A percentile compares a stretch with the other conserved stretches of the same genome.
Evolutionary conservation across 73 alveolate genomes (phyloP).

Genomic region (Stentor roeselii): DNA sequence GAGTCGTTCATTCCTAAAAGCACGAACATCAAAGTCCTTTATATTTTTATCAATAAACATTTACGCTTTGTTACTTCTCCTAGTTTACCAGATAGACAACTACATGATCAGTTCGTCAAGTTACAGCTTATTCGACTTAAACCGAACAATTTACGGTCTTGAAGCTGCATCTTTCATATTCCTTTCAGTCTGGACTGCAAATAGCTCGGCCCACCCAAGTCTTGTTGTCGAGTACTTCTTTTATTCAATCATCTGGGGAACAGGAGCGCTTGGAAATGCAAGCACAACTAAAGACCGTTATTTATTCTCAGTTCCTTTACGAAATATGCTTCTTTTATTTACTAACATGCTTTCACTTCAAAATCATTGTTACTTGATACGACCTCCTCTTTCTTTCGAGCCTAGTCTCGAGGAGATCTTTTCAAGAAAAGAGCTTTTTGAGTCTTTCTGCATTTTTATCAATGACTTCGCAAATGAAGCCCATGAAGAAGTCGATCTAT

Average conservation of each 20-base stretch:
- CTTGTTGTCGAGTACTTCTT: not conserved
- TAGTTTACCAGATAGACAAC: too few species aligned
- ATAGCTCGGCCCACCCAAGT: slow-evolving; percentile 1
- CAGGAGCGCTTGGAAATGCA: not conserved
- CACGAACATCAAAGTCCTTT: too few species aligned
- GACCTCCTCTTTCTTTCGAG: not conserved
- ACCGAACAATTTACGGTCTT: not conserved
- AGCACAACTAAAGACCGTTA: not conserved
- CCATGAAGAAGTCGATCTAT: too few species aligned
- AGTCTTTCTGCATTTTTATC: too few species aligned
- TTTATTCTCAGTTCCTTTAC: not conserved
- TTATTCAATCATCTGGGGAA: not conserved
- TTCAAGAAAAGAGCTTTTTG: not conserved
- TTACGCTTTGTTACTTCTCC: too few species aligned
- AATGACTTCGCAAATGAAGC: too few species aligned
- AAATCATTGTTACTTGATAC: not conserved
- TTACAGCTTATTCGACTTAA: not conserved
- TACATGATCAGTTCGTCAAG: too few species aligned
- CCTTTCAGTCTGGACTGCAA: not conserved
- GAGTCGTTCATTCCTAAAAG: too few species aligned
- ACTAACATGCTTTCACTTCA: not conserved
- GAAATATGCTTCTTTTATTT: not conserved
- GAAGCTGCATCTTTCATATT: not conserved
- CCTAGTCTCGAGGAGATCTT: not conserved
- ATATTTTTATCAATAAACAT: too few species aligned